These are phyloP conservation scores for Ephemerocybe angulata DNA, from an alignment of 768 basidiomycete genomes.

Conservation along the genomic window DNA sequence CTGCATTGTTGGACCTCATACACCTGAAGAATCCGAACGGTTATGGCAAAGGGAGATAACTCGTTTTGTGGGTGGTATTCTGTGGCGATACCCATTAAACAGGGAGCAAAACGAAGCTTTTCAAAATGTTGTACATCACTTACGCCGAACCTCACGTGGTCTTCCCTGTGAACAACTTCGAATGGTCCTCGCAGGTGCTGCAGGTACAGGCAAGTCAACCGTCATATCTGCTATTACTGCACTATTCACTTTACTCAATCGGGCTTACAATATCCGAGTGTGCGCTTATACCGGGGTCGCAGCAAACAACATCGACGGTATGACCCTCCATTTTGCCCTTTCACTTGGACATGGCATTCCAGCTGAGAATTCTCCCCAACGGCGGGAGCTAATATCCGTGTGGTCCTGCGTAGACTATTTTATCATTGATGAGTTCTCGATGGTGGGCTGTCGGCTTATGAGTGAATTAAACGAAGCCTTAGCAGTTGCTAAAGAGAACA, in stretches of 20 bases:
- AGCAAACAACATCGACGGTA: not conserved
- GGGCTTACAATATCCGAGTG: not conserved
- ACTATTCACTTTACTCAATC: not conserved
- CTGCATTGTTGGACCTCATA: too few relatives aligned
- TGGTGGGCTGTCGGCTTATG: slow-evolving; percentile 3
- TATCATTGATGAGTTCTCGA: slow-evolving; percentile 6
- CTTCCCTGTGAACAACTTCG: too few relatives aligned
- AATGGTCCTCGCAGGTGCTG: not conserved
- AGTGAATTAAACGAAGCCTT: slow-evolving; percentile 7
- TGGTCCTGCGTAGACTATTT: not conserved
- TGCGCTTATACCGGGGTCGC: not conserved
- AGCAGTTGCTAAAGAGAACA: slow-evolving; percentile 4
- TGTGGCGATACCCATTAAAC: too few relatives aligned
- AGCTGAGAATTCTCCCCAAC: not conserved
- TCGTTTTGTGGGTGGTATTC: too few relatives aligned
- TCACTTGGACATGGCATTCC: not conserved
- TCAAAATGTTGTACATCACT: too few relatives aligned
- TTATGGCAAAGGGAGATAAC: too few relatives aligned
- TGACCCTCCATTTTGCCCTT: not conserved
- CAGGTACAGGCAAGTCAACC: not conserved
- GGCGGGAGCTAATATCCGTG: not conserved
- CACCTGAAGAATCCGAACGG: too few relatives aligned
- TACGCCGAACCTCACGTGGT: too few relatives aligned
- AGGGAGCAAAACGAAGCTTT: too few relatives aligned
- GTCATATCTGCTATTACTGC: not conserved